Percentiles rank a stretch among this genome's conserved stretches.
phyloP scores from a whole-genome alignment of 129 eudicot species.

The Heracleum sosnowskyi region DNA sequence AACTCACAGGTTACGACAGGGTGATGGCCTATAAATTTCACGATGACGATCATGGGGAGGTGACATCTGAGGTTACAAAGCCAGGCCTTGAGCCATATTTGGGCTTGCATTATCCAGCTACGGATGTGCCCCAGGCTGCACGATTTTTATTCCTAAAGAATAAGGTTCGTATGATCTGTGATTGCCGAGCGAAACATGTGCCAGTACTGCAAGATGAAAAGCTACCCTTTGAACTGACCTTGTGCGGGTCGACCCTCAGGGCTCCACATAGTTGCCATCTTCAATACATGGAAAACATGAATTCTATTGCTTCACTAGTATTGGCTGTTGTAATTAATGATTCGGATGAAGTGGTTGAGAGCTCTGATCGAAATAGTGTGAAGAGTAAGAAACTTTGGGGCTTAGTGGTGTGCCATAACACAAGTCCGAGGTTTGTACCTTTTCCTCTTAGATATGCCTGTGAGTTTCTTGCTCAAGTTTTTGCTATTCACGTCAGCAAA shows the following conservation, averaged over 20 bases:
- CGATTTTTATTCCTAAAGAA: slow-evolving; percentile 67
- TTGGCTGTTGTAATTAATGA: slow-evolving; percentile 52
- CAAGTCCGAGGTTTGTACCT: slow-evolving; percentile 46
- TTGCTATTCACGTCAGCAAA: slow-evolving; percentile 55
- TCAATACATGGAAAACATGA: slow-evolving; percentile 65
- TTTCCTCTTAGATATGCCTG: slow-evolving; percentile 71
- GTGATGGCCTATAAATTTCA: slow-evolving; percentile 76
- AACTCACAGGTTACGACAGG: slow-evolving; percentile 64
- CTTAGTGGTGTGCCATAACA: slow-evolving; percentile 63
- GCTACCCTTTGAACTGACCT: slow-evolving; percentile 48
- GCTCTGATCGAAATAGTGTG: neutral
- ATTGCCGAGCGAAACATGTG: slow-evolving; percentile 39
- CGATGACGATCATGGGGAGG: slow-evolving; percentile 74
- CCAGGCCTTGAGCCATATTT: slow-evolving; percentile 58
- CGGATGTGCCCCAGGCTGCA: slow-evolving; percentile 73
- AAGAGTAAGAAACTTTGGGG: slow-evolving; percentile 55
- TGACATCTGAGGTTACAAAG: slow-evolving; percentile 49
- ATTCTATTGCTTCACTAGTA: slow-evolving; percentile 51
- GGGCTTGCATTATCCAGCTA: slow-evolving; percentile 72
- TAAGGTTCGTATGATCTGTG: slow-evolving; percentile 61
- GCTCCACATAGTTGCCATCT: slow-evolving; percentile 56
- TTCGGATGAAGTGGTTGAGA: slow-evolving; percentile 9
- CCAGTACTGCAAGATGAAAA: slow-evolving; percentile 38
- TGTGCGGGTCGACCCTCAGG: slow-evolving; percentile 54
- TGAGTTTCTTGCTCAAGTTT: slow-evolving; percentile 58